Base-by-base conservation (phyloP, 2,329 filamentous ascomycete species). In the Hypoxylon sp. region DNA sequence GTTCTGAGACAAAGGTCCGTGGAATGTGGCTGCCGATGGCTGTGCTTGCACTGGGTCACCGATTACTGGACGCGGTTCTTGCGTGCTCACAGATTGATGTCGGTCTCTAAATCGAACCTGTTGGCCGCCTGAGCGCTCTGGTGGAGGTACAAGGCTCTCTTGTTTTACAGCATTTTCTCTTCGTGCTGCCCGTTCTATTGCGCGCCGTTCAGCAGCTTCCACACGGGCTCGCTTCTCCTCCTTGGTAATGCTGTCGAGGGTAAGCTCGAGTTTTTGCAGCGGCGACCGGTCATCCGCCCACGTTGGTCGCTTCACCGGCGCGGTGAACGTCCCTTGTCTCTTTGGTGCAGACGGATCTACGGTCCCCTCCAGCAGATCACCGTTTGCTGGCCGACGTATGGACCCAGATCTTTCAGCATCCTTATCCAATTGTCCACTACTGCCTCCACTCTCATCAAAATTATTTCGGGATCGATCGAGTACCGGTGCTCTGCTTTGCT, bases 181-280 rank as follows among this genome's bases (percentile, higher is more conserved):
- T 58, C 59, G 70, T 39, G 85, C 85, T 11, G 82, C 84, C 72
- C 84, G 85, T 75, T 95, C 90, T 73, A 90, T 88, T 17, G 91
- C 87, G 47, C 88, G 87, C 72, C 89, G 86, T 79, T 98, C 95
- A 5, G 93, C 93, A 74, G 95, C 92, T 77, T 94, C 88, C 3
- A 95, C 89, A 51, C 93, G 88, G 7, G 94, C 93, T 71, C 95
- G 88, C 80, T 97, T 97, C 80, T 98, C 94, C 81, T 98, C 94
- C 79, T 98, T 98, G 79, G 92, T 97, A 80, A 98, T 95, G 81
- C 92, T 94, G 79, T 92, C 92, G 76, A 98, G 87, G 75, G 93
- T 96, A 76, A 93, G 89, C 83, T 99, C 95, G 73, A 99, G 88
- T 83, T 91, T 96, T 80, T 99, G 95, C 57, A 99, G 86, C 57